phyloP scores from a whole-genome alignment of 2,329 filamentous ascomycete species.

The Arthroderma sp. region DNA sequence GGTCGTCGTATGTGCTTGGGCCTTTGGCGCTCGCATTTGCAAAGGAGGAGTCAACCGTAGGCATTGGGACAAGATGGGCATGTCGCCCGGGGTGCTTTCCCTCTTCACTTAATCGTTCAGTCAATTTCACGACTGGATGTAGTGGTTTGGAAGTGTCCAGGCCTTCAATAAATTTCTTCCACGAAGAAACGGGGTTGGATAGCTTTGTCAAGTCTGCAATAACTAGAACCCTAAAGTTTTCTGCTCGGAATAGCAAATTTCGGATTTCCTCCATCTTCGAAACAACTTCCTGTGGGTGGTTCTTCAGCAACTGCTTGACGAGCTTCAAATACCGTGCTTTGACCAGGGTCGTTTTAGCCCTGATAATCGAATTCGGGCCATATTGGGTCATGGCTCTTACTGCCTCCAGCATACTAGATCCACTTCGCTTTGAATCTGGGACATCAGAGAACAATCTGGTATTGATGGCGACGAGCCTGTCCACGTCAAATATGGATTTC shows the following conservation, averaged over 20 bases:
- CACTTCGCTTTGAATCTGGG: constrained; percentile 80
- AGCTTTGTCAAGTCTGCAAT: constrained; percentile 69
- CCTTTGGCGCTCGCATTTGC: constrained; percentile 63
- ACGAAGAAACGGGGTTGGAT: constrained; percentile 60
- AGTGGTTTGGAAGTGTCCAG: constrained; percentile 44
- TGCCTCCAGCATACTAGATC: constrained; percentile 46
- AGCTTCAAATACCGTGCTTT: constrained; percentile 78
- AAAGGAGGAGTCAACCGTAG: constrained; percentile 84
- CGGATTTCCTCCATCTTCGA: constrained; percentile 65
- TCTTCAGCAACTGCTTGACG: constrained; percentile 65
- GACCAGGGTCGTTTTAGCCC: constrained; percentile 69
- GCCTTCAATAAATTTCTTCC: constrained; percentile 50
- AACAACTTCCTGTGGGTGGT: constrained; percentile 63
- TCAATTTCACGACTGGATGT: constrained; percentile 56
- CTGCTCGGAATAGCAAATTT: constrained; percentile 61
- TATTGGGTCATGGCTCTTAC: constrained; percentile 68
- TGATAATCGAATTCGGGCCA: constrained; percentile 59
- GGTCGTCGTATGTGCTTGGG: constrained; percentile 60
- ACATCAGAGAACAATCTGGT: constrained; percentile 82
- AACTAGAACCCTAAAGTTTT: constrained; percentile 76
- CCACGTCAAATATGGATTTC: constrained; percentile 75
- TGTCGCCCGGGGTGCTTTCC: constrained; percentile 63
- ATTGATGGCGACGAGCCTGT: constrained; percentile 47
- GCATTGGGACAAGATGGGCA: constrained; percentile 75
- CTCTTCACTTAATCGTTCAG: constrained; percentile 58